phyloP scores from a whole-genome alignment of 352 stramenopile genomes.

The Sclerospora graminicola region DNA sequence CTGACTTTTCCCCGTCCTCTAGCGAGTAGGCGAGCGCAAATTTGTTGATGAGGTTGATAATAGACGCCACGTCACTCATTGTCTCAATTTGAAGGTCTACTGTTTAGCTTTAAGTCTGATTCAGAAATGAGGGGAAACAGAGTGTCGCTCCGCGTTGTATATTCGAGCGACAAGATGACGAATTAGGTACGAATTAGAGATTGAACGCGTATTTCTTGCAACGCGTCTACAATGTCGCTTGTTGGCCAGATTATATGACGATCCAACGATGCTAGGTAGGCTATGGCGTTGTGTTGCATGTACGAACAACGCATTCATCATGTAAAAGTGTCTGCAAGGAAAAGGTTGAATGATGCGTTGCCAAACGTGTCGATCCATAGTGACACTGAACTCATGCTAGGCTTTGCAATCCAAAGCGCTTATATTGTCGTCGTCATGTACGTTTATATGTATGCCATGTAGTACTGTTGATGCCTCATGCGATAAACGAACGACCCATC shows the following conservation, averaged over 20 bases:
- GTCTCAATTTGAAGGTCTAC: constrained; percentile 1
- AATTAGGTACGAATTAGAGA: constrained; percentile 6
- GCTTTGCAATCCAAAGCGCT: no score
- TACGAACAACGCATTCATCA: no score
- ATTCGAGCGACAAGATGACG: constrained; percentile 6
- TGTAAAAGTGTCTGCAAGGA: no score
- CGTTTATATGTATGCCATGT: no score
- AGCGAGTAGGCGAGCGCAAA: constrained; percentile 75
- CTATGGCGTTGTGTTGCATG: not conserved
- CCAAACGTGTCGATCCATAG: no score
- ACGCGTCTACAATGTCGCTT: no score
- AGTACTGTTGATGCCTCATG: no score
- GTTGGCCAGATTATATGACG: not conserved
- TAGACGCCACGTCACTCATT: constrained; percentile 63
- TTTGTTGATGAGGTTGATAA: constrained; percentile 81
- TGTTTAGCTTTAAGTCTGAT: constrained; percentile 17
- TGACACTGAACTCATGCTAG: no score
- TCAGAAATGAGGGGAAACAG: constrained; percentile 12
- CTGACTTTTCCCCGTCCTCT: constrained; percentile 58
- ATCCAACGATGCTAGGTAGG: not conserved
- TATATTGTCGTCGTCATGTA: no score
- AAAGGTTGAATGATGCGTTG: no score
- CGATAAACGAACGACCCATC: no score
- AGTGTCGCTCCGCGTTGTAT: constrained; percentile 1
- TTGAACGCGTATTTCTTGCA: not conserved